Evolutionary conservation across 2,329 filamentous ascomycete species (phyloP).

Genomic region (Xylariaceae sp.): DNA sequence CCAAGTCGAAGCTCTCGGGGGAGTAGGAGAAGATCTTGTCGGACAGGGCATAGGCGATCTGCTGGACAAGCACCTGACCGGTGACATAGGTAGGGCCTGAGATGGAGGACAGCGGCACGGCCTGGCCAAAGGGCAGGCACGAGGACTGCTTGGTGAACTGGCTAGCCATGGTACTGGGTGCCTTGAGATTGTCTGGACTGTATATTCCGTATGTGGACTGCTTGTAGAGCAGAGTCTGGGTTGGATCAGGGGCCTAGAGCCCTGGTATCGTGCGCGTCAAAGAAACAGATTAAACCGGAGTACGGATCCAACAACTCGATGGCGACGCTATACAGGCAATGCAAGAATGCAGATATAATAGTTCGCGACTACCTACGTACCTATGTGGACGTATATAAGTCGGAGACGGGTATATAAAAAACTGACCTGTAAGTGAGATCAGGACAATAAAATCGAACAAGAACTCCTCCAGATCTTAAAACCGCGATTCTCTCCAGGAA

Average conservation of each 20-base stretch:
- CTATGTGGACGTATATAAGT: too few relatives aligned
- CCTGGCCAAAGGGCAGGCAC: constrained; percentile 53
- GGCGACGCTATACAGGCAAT: background rate
- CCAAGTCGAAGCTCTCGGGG: constrained; percentile 86
- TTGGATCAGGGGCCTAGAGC: constrained; percentile 14
- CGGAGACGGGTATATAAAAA: constrained; percentile 1
- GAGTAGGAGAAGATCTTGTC: constrained; percentile 98
- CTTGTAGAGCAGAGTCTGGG: constrained; percentile 13
- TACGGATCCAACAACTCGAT: background rate
- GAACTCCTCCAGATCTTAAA: background rate
- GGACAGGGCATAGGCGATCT: constrained; percentile 89
- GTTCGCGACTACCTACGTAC: too few relatives aligned
- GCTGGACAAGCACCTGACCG: constrained; percentile 88
- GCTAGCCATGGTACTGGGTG: constrained; percentile 29
- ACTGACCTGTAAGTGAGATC: background rate
- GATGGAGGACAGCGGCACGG: constrained; percentile 55
- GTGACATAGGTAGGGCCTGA: constrained; percentile 88
- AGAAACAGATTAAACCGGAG: constrained; percentile 18
- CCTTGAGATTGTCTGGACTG: constrained; percentile 37
- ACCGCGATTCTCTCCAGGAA: background rate
- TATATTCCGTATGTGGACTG: constrained; percentile 29
- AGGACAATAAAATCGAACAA: background rate
- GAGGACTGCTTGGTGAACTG: constrained; percentile 43
- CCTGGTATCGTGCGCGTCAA: constrained; percentile 10
- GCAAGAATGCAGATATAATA: too few relatives aligned